phyloP scores from a whole-genome alignment of 371 early-diverging fungal genomes.

The Blakeslea trispora region DNA sequence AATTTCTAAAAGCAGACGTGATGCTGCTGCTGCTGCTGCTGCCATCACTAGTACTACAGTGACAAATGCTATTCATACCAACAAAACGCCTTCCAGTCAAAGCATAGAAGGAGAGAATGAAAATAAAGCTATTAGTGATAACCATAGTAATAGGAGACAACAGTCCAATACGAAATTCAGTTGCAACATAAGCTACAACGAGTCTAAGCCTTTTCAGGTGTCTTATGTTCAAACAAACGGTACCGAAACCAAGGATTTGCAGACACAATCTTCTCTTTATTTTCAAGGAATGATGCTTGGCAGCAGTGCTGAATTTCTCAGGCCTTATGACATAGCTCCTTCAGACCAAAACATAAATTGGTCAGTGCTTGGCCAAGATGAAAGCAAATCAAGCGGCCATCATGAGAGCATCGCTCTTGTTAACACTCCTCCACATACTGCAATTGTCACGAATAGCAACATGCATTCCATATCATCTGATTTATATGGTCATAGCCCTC shows the following conservation, averaged over 20 bases:
- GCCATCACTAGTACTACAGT: background rate
- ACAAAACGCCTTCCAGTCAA: too few relatives aligned
- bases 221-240: background rate
- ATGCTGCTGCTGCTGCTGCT: conserved; percentile 23
- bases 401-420: background rate
- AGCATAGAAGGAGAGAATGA: background rate
- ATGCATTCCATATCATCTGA: background rate
- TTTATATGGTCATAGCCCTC: background rate
- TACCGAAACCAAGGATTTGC: background rate
- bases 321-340: conserved; percentile 2
- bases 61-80: background rate
- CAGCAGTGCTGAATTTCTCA: conserved; percentile 2
- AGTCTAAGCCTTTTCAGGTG: background rate
- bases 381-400: background rate
- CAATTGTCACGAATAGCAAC: background rate
- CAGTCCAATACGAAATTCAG: conserved; percentile 5
- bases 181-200: conserved; percentile 1
- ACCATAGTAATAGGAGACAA: conserved; percentile 5
- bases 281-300: conserved; percentile 24
- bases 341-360: conserved; percentile 20
- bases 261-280: conserved; percentile 8
- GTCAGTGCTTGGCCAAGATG: conserved; percentile 20
- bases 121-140: background rate
- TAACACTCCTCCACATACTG: background rate
- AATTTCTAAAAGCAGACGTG: conserved; percentile 38